phyloP scores from a whole-genome alignment of 2,329 filamentous ascomycete genomes.

The Drechmeria coniospora region DNA sequence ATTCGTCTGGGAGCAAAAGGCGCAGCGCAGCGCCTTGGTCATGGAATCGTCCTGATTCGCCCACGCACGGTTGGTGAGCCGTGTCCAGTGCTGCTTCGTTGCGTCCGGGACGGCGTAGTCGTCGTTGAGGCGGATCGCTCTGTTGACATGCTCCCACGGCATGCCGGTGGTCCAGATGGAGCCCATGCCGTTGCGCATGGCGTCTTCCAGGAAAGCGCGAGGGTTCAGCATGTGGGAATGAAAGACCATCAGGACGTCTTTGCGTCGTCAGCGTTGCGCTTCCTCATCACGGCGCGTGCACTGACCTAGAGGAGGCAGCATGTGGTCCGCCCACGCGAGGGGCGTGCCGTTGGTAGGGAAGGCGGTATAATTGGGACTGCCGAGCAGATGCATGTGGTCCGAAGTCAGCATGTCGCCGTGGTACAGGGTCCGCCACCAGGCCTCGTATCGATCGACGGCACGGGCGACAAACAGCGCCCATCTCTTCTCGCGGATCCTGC shows the following conservation, averaged over 20 bases:
- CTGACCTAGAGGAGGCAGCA: conserved; percentile 43
- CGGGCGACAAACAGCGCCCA: conserved; percentile 56
- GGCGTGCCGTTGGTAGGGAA: conserved; percentile 15
- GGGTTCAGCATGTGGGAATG: conserved; percentile 70
- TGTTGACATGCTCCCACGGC: conserved; percentile 47
- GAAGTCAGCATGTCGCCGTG: conserved; percentile 15
- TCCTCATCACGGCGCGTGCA: too few species aligned
- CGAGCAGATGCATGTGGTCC: conserved; percentile 16
- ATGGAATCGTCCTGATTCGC: conserved; percentile 37
- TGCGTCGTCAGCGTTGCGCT: not conserved
- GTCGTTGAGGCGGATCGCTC: conserved; percentile 43
- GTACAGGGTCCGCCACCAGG: conserved; percentile 41
- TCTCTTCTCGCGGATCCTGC: conserved; percentile 51
- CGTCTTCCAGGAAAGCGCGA: conserved; percentile 58
- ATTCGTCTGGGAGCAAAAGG: conserved; percentile 27
- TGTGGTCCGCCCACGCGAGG: conserved; percentile 20
- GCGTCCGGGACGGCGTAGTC: conserved; percentile 33
- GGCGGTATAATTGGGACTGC: conserved; percentile 10
- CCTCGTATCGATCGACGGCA: conserved; percentile 51
- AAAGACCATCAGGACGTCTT: conserved; percentile 66
- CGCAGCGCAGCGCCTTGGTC: conserved; percentile 37
- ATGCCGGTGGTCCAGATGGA: conserved; percentile 47
- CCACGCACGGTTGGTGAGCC: conserved; percentile 37
- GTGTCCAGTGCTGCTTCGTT: conserved; percentile 30
- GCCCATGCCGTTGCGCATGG: conserved; percentile 39